Evolutionary conservation across 1,284 basidiomycete genomes (phyloP), one percentile per base, ranked within the genome.

Genomic region (Boletus coffeatus): DNA sequence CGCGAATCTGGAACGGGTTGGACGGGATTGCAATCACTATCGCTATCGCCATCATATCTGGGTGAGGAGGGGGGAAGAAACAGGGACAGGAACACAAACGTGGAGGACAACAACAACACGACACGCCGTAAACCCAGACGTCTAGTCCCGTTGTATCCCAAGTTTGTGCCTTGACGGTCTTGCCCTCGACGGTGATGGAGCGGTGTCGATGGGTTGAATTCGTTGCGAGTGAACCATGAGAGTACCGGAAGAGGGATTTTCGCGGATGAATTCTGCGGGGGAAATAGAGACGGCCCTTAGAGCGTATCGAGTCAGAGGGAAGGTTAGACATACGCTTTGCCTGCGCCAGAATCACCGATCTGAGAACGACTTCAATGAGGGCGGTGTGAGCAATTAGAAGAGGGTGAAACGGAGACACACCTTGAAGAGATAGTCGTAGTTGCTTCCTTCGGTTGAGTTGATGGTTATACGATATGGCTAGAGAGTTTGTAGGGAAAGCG

Each of bases 81-180:
- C 25, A 21, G 21, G 13, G 11, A 52, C 21, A 21, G 21, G 50
- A 21, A 52, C 25, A 5, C 9, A 18, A 46, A 46, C 43, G 43
- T 10, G 43, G 43, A 46, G 43, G n/a, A 46, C 43, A 5, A 41
- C 8, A 41, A 18, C 43, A 46, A 34, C 34, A 5, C 16, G 18
- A 5, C 11, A 76, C 53, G 10, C 43, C 88, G n/a, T 77, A 93
- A 34, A 34, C 9, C 34, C 34, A 34, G 9, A 34, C 34, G 34
- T 34, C 34, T 34, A 34, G 34, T 50, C 97, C 96, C 73, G 97
- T 96, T 71, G 95, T 98, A 80, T 99, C 97, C 97, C 96, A 99
- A 71, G 99, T 98, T 80, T 99, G 96, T 34, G 96, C 96, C 80
- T 99, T 99, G 71, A 99, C 86, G 5, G 91, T 97, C 88, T 99